Base-by-base conservation (phyloP, 768 basidiomycete species). In the Boletus pseudo-olivaceus region DNA sequence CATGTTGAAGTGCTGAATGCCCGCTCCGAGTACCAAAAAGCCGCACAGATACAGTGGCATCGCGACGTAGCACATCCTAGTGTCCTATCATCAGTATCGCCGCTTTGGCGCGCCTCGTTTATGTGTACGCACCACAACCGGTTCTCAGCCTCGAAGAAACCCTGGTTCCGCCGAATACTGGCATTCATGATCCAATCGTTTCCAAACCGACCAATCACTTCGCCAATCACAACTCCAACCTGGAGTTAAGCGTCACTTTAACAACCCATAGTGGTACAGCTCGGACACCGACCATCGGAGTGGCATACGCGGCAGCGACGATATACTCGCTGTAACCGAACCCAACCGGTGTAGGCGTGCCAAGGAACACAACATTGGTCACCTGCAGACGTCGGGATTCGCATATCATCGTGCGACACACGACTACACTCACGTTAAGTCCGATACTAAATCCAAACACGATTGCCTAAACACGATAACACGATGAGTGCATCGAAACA, bases 311-410 rank as follows among this genome's bases (percentile, higher is more conserved):
- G n/a, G 76, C 77, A 12, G 80, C 71, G 30, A 76, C 69, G 5
- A 66, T 62, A 55, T 72, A 70, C 51, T 69, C 71, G 34, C 57
- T 69, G 63, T 76, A 78, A 1, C 78, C 80, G 51, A 76, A 83
- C 1, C 80, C 82, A 5, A 68, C 56, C 0, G 81, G 80, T 0
- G 69, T 58, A 0, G 78, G 77, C 2, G 71, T 68, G 5, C 76
- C 80, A 5, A 82, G 65, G 65, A 83, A 83, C 6, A 82, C 79
- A 0, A 76, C 80, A 39, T 79, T 80, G 7, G 82, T 84, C 19
- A 80, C 78, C 75, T 82, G 51, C 4, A 7, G 19, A 57, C 11
- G 26, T 57, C 42, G 47, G 32, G 32, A 29, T 47, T 11, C 2
- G 26, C 9, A 23, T 6, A 8, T 3, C 19, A 8, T 5, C 37